Conservation (phyloP, 1,284 basidiomycete genomes). For the Anthracocystis panici-leucophaei region DNA sequence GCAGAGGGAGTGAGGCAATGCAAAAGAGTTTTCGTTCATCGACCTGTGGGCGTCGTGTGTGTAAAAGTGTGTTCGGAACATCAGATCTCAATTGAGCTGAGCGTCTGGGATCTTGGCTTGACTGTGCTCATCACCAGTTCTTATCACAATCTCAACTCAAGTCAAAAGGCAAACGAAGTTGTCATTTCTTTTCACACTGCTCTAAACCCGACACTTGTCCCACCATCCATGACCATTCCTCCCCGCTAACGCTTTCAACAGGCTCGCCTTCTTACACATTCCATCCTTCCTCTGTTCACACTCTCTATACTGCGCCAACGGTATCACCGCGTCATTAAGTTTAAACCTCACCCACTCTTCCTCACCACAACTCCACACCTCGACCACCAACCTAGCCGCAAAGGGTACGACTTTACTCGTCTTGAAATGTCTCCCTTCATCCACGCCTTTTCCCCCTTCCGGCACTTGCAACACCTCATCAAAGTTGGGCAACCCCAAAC, state of each 20-base stretch:
- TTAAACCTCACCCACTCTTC: constrained; percentile 34
- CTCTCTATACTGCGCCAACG: constrained; percentile 50
- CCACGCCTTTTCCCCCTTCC: constrained; percentile 27
- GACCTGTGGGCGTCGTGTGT: neutral
- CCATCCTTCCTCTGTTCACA: constrained; percentile 58
- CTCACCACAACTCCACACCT: constrained; percentile 50
- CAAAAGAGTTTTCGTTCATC: neutral
- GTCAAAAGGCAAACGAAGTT: neutral
- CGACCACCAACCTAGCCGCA: constrained; percentile 61
- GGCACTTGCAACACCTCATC: constrained; percentile 21
- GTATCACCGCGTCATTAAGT: constrained; percentile 62
- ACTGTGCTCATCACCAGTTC: neutral
- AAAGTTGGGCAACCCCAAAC: constrained; percentile 54
- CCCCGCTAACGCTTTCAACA: constrained; percentile 43
- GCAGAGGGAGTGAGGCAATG: constrained; percentile 1
- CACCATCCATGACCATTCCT: constrained; percentile 57
- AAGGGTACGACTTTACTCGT: constrained; percentile 63
- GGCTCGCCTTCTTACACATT: constrained; percentile 45
- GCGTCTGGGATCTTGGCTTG: neutral
- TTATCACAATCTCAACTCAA: neutral
- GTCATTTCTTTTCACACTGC: neutral
- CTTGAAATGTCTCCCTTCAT: constrained; percentile 34
- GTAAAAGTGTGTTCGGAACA: neutral
- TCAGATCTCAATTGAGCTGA: too few relatives aligned
- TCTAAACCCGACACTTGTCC: constrained; percentile 24